Percentiles rank a stretch among this genome's conserved stretches.
phyloP scores from a whole-genome alignment of 2,329 filamentous ascomycete genomes.

The Cordyceps fumosorosea region DNA sequence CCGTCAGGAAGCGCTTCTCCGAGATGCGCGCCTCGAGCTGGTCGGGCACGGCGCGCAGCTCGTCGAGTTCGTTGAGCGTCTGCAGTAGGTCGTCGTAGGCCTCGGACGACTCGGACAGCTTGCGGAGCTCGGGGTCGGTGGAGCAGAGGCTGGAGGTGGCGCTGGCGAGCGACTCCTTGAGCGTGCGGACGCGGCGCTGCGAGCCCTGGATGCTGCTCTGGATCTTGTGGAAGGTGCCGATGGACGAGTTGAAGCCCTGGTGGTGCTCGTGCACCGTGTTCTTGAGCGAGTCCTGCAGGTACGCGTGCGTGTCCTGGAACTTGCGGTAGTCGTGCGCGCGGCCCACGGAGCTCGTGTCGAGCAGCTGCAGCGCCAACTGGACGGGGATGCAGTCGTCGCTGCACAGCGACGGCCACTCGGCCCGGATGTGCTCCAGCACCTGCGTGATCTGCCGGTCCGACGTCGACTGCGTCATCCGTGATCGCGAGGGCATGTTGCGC shows the following conservation, averaged over 20 bases:
- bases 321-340: slow-evolving; percentile 81
- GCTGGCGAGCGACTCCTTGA: slow-evolving; percentile 76
- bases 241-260: slow-evolving; percentile 98
- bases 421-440: slow-evolving; percentile 75
- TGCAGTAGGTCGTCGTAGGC: slow-evolving; percentile 87
- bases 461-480: slow-evolving; percentile 36
- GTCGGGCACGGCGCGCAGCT: slow-evolving; percentile 82
- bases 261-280: slow-evolving; percentile 97
- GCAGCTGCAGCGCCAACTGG: slow-evolving; percentile 87
- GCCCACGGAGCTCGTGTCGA: slow-evolving; percentile 89
- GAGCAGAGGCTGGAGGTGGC: slow-evolving; percentile 77
- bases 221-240: slow-evolving; percentile 98
- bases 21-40: slow-evolving; percentile 91
- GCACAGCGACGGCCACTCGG: slow-evolving; percentile 90
- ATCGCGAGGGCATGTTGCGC: slow-evolving; percentile 29
- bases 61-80: slow-evolving; percentile 75
- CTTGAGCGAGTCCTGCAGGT: slow-evolving; percentile 89
- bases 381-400: slow-evolving; percentile 84
- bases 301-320: slow-evolving; percentile 76
- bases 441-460: slow-evolving; percentile 52
- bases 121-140: slow-evolving; percentile 85
- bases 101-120: slow-evolving; percentile 79
- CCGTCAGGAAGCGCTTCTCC: slow-evolving; percentile 88
- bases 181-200: slow-evolving; percentile 72
- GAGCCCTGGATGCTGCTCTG: slow-evolving; percentile 86